Base-by-base conservation (phyloP, 1,284 basidiomycete genomes). In the Ganoderma multipileum region DNA sequence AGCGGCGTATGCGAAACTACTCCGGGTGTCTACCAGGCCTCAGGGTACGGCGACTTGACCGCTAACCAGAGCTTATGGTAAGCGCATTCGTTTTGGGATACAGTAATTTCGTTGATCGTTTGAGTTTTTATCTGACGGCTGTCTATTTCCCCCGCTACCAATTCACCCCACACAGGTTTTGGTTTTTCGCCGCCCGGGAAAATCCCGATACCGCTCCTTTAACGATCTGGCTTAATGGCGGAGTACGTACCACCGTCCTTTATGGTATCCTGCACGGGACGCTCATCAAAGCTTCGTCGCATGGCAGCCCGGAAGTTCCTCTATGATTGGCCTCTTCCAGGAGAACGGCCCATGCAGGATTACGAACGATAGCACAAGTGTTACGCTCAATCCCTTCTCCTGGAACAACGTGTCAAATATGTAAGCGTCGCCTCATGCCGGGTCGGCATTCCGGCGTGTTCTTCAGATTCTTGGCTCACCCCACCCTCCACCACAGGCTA, bases 241-340 rank as follows among this genome's bases (percentile, higher is more conserved):
- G 88, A 7, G 88, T 90, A 74, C 72, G 85, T 79, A 38, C 23
- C 23, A 26, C 38, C 42, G 26, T 23, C 11, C 30, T 12, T 28
- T 60, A n/a, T 30, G 9, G 20, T 8, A 9, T 26, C 20, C 3
- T 28, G 7, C 58, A 41, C 42, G 52, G 18, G n/a, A 30, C 26
- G 30, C 38, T 50, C 39, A 28, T 55, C 62, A 38, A 66, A 12
- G 30, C 64, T 39, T 23, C 63, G 20, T 50, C 44, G 42, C 62
- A 14, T 66, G 60, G 68, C 82, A 83, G 84, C 89, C 90, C 11
- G 91, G 90, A 69, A 87, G 85, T 71, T 90, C 87, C 5, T 88
- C 86, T 65, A 90, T 91, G 87, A 85, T 91, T 54, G 90, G 90
- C 18, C 81, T 92, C 20, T 85, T 92, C 74, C 89, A 91, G 72